phyloP scores from a whole-genome alignment of 2,329 filamentous ascomycete species.

The Salinomyces thailandicus region DNA sequence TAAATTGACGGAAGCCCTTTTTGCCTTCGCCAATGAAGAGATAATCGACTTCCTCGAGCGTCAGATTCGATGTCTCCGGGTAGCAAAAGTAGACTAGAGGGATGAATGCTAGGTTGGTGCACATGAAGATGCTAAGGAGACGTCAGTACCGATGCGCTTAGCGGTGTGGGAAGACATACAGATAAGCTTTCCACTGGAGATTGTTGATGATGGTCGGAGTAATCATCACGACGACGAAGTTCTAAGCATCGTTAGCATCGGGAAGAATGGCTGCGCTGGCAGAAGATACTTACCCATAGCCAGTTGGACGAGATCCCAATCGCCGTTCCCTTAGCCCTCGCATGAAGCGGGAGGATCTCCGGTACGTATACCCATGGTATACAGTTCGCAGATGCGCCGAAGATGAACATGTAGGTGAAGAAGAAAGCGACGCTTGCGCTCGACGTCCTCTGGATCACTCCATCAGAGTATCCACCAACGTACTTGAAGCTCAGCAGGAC shows the following conservation, averaged over 20 bases:
- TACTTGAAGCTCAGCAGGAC: conserved; percentile 35
- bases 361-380: conserved; percentile 44
- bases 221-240: conserved; percentile 44
- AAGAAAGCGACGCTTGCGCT: conserved; percentile 41
- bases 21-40: conserved; percentile 28
- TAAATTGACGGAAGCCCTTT: conserved; percentile 15
- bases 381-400: conserved; percentile 36
- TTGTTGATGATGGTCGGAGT: conserved; percentile 39
- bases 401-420: conserved; percentile 33
- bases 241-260: conserved; percentile 20
- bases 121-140: conserved; percentile 35
- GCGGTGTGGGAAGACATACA: conserved; percentile 14
- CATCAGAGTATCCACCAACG: conserved; percentile 19
- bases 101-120: conserved; percentile 36
- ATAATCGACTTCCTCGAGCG: conserved; percentile 36
- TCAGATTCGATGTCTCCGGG: conserved; percentile 32
- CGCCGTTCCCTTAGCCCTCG: conserved; percentile 40
- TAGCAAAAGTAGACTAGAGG: conserved; percentile 41
- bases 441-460: conserved; percentile 31
- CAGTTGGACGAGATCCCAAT: conserved; percentile 41
- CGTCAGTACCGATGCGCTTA: not conserved
- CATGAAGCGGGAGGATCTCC: conserved; percentile 42
- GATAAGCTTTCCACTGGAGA: conserved; percentile 42
- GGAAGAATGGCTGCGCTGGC: not conserved
- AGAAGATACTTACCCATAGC: conserved; percentile 29